Conservation (phyloP, 106 monocot species). For the Hemerocallis citrina region DNA sequence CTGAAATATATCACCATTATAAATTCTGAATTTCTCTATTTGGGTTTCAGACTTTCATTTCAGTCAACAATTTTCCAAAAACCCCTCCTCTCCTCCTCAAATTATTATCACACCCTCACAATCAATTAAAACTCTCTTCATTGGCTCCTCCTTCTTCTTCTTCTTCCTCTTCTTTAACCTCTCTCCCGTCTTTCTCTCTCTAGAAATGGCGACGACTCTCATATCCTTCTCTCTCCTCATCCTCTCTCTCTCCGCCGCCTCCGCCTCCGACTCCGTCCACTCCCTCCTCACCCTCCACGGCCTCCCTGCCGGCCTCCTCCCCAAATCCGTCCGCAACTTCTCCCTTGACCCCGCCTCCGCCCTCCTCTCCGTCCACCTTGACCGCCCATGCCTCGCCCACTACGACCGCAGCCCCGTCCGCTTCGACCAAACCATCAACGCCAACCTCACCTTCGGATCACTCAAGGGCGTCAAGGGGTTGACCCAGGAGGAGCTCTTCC, state of each 20-base stretch:
- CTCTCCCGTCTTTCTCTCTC: not conserved
- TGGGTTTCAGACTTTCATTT: no score
- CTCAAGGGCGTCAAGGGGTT: slow-evolving; percentile 40
- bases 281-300: slow-evolving; percentile 45
- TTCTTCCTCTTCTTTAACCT: no score
- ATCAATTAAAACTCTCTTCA: no score
- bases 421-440: slow-evolving; percentile 40
- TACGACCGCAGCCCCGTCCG: slow-evolving; percentile 30
- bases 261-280: slow-evolving; percentile 15
- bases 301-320: slow-evolving; percentile 50
- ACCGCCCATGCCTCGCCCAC: slow-evolving; percentile 34
- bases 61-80: no score
- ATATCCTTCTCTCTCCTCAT: not conserved
- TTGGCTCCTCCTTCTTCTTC: no score
- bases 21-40: no score
- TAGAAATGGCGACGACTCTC: no score
- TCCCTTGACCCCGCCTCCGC: slow-evolving; percentile 27
- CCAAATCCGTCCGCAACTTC: slow-evolving; percentile 32
- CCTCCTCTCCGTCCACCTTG: slow-evolving; percentile 33
- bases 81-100: no score
- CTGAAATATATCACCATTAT: no score
- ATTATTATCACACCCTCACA: no score
- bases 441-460: slow-evolving; percentile 53
- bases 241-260: not conserved
- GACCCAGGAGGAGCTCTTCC: slow-evolving; percentile 59